Evolutionary conservation across 495 filamentous ascomycete genomes (phyloP), one percentile per base, ranked within the genome.

Genomic region (Penicillium dipodomyicola): DNA sequence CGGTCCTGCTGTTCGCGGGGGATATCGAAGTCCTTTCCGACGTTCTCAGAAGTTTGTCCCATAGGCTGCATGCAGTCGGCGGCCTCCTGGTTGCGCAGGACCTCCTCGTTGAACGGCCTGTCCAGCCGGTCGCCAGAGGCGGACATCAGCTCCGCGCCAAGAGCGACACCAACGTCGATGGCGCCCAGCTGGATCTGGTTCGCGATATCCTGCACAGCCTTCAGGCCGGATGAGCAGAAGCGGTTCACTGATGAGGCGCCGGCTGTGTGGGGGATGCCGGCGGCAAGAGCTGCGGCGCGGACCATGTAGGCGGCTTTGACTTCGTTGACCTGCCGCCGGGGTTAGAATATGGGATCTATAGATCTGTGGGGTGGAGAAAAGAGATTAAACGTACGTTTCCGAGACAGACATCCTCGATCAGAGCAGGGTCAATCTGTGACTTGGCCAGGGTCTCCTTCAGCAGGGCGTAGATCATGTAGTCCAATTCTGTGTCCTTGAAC

Each of bases 11-110:
- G 67, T 67, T 93, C 86, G 43, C 94, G 84, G 2, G 84, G 73
- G 65, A 98, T 86, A 56, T 86, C 81, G 68, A 98, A 98, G 75
- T 97, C 93, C 49, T 82, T 84, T 45, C 84, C 90, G n/a, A 98
- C 90, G 62, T 98, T 97, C 78, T 98, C 94, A 11, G 87, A 91
- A 1, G 94, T 98, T 84, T 96, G 94, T 0, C 94, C 94, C 94
- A 98, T 98, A 29, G 91, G 86, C 80, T 93, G 85, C 83, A 90
- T 82, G 79, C 91, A 95, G 72, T 98, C 94, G 33, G 69, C 65
- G 0, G 90, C 84, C 67, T 97, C 92, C 67, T 89, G 89, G 66
- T 81, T 83, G 59, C 82, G 77, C 25, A 91, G 72, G 27, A 98
- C 83, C 51, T 86, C 84, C 44, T 87, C 86, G 68, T 90, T 85